phyloP scores from a whole-genome alignment of 768 basidiomycete genomes.

The Lanmaoa rubissima region DNA sequence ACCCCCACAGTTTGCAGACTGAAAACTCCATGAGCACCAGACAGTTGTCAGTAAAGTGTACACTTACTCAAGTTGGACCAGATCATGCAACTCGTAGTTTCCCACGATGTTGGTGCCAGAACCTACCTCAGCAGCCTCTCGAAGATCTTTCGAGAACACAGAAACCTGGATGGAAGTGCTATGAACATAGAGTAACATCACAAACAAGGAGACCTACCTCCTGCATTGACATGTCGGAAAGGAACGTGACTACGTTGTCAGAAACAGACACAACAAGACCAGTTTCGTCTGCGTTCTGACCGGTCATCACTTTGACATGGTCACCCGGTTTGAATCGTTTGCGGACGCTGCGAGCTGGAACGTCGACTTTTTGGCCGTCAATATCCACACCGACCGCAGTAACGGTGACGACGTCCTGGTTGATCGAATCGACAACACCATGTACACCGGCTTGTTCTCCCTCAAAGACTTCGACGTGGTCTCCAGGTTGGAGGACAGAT shows the following conservation, averaged over 20 bases:
- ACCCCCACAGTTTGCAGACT: conserved; percentile 94
- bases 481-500: conserved; percentile 93
- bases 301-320: conserved; percentile 97
- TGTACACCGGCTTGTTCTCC: conserved; percentile 94
- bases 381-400: conserved; percentile 78
- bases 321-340: conserved; percentile 97
- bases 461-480: conserved; percentile 96
- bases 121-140: conserved; percentile 97
- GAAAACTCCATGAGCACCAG: conserved; percentile 12
- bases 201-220: conserved; percentile 55
- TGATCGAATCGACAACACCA: conserved; percentile 88
- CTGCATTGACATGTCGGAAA: conserved; percentile 96
- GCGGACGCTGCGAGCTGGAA: conserved; percentile 84
- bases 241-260: conserved; percentile 89
- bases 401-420: conserved; percentile 83
- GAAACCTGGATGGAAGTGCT: conserved; percentile 59
- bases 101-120: conserved; percentile 86
- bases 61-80: conserved; percentile 94
- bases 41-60: background rate
- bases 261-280: conserved; percentile 92
- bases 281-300: conserved; percentile 92
- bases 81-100: conserved; percentile 92
- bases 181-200: conserved; percentile 1
- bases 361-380: conserved; percentile 81
- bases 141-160: conserved; percentile 95